Evolutionary conservation across 768 basidiomycete species (phyloP), one percentile per base, ranked within the genome.

Genomic region (Podaxis mareebaensis): DNA sequence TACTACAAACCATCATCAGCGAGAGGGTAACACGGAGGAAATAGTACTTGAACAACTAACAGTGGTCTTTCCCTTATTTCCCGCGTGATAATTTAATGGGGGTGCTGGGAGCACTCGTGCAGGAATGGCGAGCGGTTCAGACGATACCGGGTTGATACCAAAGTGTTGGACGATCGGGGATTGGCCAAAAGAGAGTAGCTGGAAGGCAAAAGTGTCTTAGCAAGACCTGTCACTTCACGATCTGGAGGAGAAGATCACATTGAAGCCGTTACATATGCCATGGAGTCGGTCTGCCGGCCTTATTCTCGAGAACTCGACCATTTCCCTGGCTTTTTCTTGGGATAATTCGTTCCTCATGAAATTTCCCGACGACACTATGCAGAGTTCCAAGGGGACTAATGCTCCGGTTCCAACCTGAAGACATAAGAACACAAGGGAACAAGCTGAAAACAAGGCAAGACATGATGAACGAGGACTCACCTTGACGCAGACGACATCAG

Each of bases 321-420:
- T 83, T 2, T 84, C 81, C 53, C 79, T 83, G 0, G 87, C 91
- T 67, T 85, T 86, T 49, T 91, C 88, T 0, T 85, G 77, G 0
- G 90, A 89, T 0, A 93, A 77, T 53, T 89, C 86, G 65, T 88
- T 90, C 46, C 85, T 80, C 80, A 89, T 86, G 53, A 91, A 84
- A 66, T 93, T 90, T 0, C 92, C 92, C 0, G 78, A 69, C 0
- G 82, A 77, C 5, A 93, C 86, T 0, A 70, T 70, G 70, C 91
- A 92, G 0, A 88, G 71, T 66, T 93, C 92, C 2, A 93, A 69
- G 0, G 92, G 92, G 5, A 91, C 77, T 30, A 86, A 67, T 0
- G 90, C 90, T 0, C 89, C 89, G 20, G 76, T 75, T 4, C 84
- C 85, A 26, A 89, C 83, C 91, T 92, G 51, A 39, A 33, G 39